phyloP scores from a whole-genome alignment of 495 filamentous ascomycete species.

The Neurospora sp. region DNA sequence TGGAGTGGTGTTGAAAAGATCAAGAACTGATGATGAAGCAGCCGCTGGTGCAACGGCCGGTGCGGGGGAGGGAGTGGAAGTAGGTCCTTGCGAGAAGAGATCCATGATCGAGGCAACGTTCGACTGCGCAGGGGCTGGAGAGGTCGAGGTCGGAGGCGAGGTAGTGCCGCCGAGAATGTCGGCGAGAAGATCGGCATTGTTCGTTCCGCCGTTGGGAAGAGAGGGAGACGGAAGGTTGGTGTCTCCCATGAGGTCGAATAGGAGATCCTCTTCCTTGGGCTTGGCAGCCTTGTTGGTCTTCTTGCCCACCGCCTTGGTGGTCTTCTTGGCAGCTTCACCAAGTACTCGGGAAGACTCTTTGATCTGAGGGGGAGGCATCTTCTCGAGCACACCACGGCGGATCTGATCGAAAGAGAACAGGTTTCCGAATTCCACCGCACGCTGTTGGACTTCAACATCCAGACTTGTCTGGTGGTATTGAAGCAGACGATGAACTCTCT shows the following conservation, averaged over 20 bases:
- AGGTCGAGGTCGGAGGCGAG: slow-evolving; percentile 43
- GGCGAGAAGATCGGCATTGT: slow-evolving; percentile 77
- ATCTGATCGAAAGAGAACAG: slow-evolving; percentile 84
- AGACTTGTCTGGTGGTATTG: slow-evolving; percentile 67
- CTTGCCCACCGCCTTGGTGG: slow-evolving; percentile 59
- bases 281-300: slow-evolving; percentile 65
- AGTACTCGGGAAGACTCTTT: slow-evolving; percentile 85
- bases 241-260: slow-evolving; percentile 89
- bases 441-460: slow-evolving; percentile 91
- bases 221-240: slow-evolving; percentile 42
- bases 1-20: slow-evolving; percentile 27
- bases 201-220: slow-evolving; percentile 54
- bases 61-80: slow-evolving; percentile 17
- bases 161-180: slow-evolving; percentile 70
- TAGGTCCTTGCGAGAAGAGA: slow-evolving; percentile 47
- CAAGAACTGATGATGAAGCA: slow-evolving; percentile 32
- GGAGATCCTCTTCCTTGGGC: slow-evolving; percentile 77
- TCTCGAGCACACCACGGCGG: slow-evolving; percentile 81
- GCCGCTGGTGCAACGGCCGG: slow-evolving; percentile 24
- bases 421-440: slow-evolving; percentile 89
- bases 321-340: slow-evolving; percentile 77
- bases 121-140: slow-evolving; percentile 40
- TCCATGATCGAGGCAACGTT: slow-evolving; percentile 81
- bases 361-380: slow-evolving; percentile 95
- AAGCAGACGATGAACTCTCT: slow-evolving; percentile 71